Base-by-base conservation (phyloP, 1,284 basidiomycete genomes). In the Cutaneotrichosporon sp. region DNA sequence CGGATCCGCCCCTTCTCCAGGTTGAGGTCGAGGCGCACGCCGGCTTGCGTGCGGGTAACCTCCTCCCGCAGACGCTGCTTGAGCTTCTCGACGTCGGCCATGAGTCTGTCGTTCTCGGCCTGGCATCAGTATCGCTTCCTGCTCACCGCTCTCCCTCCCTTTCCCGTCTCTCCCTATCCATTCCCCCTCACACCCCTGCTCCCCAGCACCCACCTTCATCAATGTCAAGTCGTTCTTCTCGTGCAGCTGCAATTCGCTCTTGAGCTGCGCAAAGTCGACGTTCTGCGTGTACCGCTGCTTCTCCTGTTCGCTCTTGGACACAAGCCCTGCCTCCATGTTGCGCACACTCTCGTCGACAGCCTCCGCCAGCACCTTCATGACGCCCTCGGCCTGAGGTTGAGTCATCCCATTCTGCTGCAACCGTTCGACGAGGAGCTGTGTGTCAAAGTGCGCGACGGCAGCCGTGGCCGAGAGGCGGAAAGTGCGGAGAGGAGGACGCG, bases 211-310 rank as follows among this genome's bases (percentile, higher is more conserved):
- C 42, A 46, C 42, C 82, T 95, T 97, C 83, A 99, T 90, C 84
- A 94, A 88, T 30, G 93, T 89, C 60, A 97, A 86, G 77, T 99
- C 96, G 75, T 98, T 98, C 85, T 96, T 95, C 83, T 97, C 95
- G 84, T 93, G 91, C 51, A 99, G 83, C 81, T 97, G 92, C 34
- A 99, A 85, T 77, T 97, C 96, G 18, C 93, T 96, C 82, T 98
- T 98, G 70, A 97, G 88, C 76, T 95, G 90, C 6, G 94, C 91
- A 80, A 99, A 98, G 81, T 98, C 96, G 66, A 99, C 95, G 84
- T 97, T 91, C 77, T 95, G 92, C 30, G 91, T 94, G 78, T 96
- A 96, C 72, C 92, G 90, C 78, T 92, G 89, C 92, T 96, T 96
- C 82, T 97, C 94, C 76, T 96, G 92, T 71, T 96, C 92, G 1